phyloP scores from a whole-genome alignment of 2,329 filamentous ascomycete genomes.

The Aspergillus puulaauensis region DNA sequence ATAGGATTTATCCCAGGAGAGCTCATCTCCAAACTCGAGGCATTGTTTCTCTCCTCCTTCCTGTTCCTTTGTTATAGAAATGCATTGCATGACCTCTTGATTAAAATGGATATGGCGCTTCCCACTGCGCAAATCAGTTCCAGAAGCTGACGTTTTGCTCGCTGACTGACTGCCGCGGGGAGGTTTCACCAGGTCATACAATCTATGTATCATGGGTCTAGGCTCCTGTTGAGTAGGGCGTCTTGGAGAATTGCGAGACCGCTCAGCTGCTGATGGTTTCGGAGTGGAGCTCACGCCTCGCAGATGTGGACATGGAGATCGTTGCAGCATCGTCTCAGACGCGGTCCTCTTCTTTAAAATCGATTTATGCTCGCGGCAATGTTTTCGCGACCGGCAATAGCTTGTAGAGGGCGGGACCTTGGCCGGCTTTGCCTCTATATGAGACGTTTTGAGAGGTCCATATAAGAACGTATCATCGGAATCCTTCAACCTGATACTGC shows the following conservation, averaged over 20 bases:
- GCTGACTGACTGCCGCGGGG: constrained; percentile 52
- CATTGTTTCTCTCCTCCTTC: constrained; percentile 54
- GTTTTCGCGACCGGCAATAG: constrained; percentile 60
- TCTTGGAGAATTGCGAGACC: constrained; percentile 51
- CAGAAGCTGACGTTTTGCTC: constrained; percentile 69
- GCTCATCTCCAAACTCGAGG: constrained; percentile 50
- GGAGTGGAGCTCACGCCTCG: constrained; percentile 86
- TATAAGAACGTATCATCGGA: constrained; percentile 98
- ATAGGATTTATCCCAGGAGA: constrained; percentile 73
- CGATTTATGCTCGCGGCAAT: constrained; percentile 76
- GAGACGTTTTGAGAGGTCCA: constrained; percentile 79
- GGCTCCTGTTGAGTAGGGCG: constrained; percentile 62
- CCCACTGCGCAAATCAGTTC: constrained; percentile 62
- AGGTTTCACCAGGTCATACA: neutral
- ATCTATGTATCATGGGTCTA: constrained; percentile 55
- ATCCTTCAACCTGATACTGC: constrained; percentile 75
- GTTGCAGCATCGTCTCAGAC: constrained; percentile 91
- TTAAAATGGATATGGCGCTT: constrained; percentile 94
- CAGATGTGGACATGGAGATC: constrained; percentile 84
- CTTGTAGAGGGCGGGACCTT: constrained; percentile 52
- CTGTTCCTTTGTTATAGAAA: constrained; percentile 67
- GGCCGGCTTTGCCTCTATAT: constrained; percentile 53
- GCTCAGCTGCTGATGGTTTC: constrained; percentile 72
- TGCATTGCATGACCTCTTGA: constrained; percentile 92
- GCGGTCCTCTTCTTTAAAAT: constrained; percentile 96